Conservation (phyloP, 2,329 filamentous ascomycete species). For the Myriosclerotinia scirpicola region DNA sequence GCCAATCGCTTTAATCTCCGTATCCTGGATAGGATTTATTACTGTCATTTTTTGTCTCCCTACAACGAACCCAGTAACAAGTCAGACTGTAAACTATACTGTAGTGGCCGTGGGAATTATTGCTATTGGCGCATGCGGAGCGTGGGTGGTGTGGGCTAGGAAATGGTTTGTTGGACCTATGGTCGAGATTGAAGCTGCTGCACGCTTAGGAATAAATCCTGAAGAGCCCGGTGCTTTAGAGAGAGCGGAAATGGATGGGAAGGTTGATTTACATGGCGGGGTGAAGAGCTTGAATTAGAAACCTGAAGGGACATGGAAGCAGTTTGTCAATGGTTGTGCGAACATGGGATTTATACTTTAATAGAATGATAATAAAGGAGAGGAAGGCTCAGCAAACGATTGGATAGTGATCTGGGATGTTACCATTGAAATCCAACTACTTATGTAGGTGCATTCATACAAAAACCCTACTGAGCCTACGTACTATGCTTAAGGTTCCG, state of each 20-base stretch:
- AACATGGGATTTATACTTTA: background rate
- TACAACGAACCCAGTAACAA: constrained; percentile 54
- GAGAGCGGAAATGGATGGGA: constrained; percentile 29
- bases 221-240: constrained; percentile 35
- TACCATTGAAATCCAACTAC: too few species aligned
- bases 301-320: background rate
- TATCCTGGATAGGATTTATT: constrained; percentile 55
- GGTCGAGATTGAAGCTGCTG: constrained; percentile 52
- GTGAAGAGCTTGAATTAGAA: constrained; percentile 1
- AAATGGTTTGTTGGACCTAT: constrained; percentile 58
- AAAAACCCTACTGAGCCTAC: too few species aligned
- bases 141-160: constrained; percentile 54
- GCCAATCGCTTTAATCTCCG: constrained; percentile 49
- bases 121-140: constrained; percentile 47
- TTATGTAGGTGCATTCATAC: too few species aligned
- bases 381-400: background rate
- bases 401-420: too few species aligned
- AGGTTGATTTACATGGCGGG: constrained; percentile 1
- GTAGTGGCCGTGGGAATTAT: constrained; percentile 60
- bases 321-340: background rate
- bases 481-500: too few species aligned
- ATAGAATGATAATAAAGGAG: background rate
- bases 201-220: constrained; percentile 50
- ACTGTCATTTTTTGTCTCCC: constrained; percentile 59
- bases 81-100: constrained; percentile 60